Base-by-base conservation (phyloP, 1,284 basidiomycete species). In the Austropuccinia psidii region DNA sequence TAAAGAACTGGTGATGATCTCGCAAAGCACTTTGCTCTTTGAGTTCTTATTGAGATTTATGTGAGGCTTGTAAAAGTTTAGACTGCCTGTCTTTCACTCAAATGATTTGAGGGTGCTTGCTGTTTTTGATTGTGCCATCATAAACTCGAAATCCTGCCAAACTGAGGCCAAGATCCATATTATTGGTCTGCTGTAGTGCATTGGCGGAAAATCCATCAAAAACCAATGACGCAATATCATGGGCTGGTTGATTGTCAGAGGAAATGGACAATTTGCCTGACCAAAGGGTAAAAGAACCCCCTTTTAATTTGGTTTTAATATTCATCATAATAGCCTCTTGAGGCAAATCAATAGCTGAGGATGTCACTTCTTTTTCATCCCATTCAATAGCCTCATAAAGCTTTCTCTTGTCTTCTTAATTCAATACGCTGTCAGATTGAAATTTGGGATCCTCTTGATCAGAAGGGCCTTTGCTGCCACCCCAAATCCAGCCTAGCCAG, bases 371-470 rank as follows among this genome's bases (percentile, higher is more conserved):
- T 0, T 89, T 87, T 15, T 87, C 82, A 80, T 98, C 91, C 80
- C 92, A 98, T 80, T 98, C 94, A 74, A 98, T 88, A 19, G 91
- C 87, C 77, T 93, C 90, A 82, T 97, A 97, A 31, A 98, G 85
- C 82, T 98, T 88, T 79, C 90, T 90, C 66, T 91, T 88, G 81
- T 98, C 93, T 79, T 95, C 90, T 55, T 94, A 93, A 17, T 90
- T 94, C 85, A 95, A 89, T 31, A 87, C 81, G 13, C 88, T 87
- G 29, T 86, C 83, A 86, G 47, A 83, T 80, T 76, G 84, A 64
- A 85, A 78, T 75, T 77, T 76, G 64, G 85, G 78, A 4, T 78
- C 78, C 24, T 78, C 77, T 1, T 76, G 47, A 43, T 78, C 85
- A 43, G 68, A 75, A 17, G 64, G 73, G n/a, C 70, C 75, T 19